Percentiles rank a stretch among this genome's conserved stretches.
phyloP scores from a whole-genome alignment of 225 moss, liverwort and hornwort genomes.

The Pleurozium schreberi region DNA sequence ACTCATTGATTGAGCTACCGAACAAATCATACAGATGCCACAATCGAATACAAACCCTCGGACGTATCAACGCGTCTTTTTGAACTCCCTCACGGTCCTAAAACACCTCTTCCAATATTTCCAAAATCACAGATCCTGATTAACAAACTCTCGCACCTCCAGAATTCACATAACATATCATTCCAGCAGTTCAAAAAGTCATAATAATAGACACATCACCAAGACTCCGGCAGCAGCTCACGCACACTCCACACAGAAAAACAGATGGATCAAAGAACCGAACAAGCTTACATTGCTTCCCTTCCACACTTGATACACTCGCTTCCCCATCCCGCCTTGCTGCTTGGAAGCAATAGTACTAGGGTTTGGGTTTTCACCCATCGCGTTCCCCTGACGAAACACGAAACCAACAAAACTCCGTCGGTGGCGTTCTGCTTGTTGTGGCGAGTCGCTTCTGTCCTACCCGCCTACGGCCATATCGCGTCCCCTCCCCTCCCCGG shows the following conservation, averaged over 20 bases:
- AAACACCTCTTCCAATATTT: background rate
- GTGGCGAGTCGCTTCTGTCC: background rate
- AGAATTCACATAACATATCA: background rate
- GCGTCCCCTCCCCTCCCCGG: background rate
- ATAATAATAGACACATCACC: no score
- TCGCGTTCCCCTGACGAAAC: background rate
- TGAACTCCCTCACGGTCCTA: background rate
- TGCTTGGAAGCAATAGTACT: background rate
- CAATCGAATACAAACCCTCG: background rate
- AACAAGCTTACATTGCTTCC: conserved; percentile 75
- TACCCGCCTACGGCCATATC: background rate
- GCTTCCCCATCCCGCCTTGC: conserved; percentile 51
- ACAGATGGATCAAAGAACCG: background rate
- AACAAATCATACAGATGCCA: background rate
- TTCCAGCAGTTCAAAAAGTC: background rate
- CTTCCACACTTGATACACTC: conserved; percentile 96
- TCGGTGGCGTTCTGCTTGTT: background rate
- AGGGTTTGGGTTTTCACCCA: conserved; percentile 30
- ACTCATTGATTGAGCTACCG: background rate
- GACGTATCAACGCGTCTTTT: background rate
- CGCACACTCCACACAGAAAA: background rate
- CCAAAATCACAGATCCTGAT: background rate
- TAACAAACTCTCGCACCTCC: background rate
- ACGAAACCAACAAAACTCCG: background rate
- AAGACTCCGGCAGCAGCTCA: background rate